Evolutionary conservation across 257 asterid genomes (phyloP).

Genomic region (Cynanchum wilfordii): DNA sequence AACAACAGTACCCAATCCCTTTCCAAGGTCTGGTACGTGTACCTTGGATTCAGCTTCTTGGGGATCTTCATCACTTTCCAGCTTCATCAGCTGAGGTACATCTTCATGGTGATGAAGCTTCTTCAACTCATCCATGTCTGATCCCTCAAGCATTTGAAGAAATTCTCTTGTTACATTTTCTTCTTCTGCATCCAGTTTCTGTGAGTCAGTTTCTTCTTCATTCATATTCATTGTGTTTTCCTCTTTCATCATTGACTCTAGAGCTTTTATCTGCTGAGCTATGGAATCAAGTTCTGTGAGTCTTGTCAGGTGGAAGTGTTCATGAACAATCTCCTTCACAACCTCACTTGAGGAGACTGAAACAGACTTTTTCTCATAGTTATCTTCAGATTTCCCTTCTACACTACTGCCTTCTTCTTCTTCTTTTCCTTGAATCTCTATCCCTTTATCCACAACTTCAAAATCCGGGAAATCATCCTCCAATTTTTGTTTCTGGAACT

Average conservation of each 20-base stretch:
- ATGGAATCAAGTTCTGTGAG: constrained; percentile 71
- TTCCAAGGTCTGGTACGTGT: constrained; percentile 72
- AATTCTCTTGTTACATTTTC: constrained; percentile 81
- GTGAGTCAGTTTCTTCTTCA: constrained; percentile 54
- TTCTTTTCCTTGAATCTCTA: constrained; percentile 49
- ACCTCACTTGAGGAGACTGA: constrained; percentile 55
- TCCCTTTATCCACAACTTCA: constrained; percentile 85
- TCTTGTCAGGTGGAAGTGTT: constrained; percentile 50
- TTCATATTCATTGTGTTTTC: constrained; percentile 32
- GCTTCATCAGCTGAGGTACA: constrained; percentile 18
- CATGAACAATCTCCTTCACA: constrained; percentile 77
- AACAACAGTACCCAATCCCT: constrained; percentile 76
- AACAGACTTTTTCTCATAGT: constrained; percentile 49
- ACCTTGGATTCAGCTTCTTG: constrained; percentile 27
- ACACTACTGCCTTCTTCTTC: constrained; percentile 29
- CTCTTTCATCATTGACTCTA: constrained; percentile 70
- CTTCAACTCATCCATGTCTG: constrained; percentile 25
- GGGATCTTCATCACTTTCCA: constrained; percentile 24
- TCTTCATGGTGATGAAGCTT: constrained; percentile 24
- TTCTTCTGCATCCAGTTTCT: constrained; percentile 67
- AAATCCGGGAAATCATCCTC: constrained; percentile 74
- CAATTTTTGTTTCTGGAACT: constrained; percentile 32
- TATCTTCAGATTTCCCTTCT: constrained; percentile 34
- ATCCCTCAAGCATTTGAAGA: constrained; percentile 71
- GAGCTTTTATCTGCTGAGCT: constrained; percentile 86